Conservation (phyloP, 345 rosid species). For the Clausena lansium region DNA sequence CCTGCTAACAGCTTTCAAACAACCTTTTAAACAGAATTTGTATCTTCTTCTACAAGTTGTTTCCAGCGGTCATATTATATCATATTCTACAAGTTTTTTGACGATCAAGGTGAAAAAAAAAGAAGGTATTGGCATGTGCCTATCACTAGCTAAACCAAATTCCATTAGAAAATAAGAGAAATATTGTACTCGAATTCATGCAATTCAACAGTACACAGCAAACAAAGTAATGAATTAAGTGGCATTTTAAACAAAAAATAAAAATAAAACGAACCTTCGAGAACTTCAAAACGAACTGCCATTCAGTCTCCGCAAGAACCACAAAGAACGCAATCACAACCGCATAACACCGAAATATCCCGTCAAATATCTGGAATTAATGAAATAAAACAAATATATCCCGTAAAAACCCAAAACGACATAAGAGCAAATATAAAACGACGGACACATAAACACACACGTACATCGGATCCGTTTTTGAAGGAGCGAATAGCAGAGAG, state of each 20-base stretch:
- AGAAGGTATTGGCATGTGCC: too few species aligned
- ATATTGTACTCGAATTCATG: neutral
- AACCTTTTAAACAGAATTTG: too few species aligned
- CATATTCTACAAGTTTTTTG: neutral
- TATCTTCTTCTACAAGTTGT: too few species aligned
- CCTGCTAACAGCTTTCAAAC: too few species aligned
- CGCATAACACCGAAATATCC: slow-evolving; percentile 90
- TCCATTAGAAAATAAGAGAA: neutral
- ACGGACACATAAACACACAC: neutral
- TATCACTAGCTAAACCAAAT: neutral
- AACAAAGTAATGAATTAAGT: neutral
- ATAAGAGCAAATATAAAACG: neutral
- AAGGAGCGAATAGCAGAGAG: slow-evolving; percentile 84
- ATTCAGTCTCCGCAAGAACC: slow-evolving; percentile 85
- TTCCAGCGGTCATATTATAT: too few species aligned
- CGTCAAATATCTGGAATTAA: slow-evolving; percentile 67
- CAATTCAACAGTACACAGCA: neutral
- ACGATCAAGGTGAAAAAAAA: neutral
- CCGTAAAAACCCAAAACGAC: neutral
- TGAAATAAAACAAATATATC: neutral
- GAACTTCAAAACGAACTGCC: slow-evolving; percentile 69
- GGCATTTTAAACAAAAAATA: neutral
- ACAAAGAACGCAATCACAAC: slow-evolving; percentile 67
- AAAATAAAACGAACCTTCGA: slow-evolving; percentile 50
- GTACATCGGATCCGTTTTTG: slow-evolving; percentile 71